Evolutionary conservation across 2,329 filamentous ascomycete genomes (phyloP), one percentile per base, ranked within the genome.

Genomic region (Anthostomella pinea): DNA sequence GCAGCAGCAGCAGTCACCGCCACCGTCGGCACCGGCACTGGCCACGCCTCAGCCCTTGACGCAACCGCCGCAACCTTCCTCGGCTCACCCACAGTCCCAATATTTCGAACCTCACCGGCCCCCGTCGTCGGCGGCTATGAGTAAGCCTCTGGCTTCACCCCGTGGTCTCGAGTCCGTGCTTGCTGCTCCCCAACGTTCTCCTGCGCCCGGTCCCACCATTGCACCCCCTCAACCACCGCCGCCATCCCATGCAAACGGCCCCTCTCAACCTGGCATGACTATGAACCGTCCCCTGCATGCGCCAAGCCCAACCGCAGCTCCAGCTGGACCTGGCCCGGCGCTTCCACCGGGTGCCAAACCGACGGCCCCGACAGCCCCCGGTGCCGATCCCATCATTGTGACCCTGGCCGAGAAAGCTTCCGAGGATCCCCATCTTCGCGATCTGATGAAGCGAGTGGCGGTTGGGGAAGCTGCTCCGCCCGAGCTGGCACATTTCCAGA

Each of bases 371-470:
- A 69, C 16, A n/a, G 39, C 48, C 5, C 37, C 52, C 18, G 54
- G 57, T 14, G 52, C 73, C n/a, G 87, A 91, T 54, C 86, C 86
- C 1, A 87, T 93, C 27, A 91, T 93, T 38, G 82, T 88, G 33
- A 80, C 85, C 46, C 67, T 93, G 17, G 87, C 87, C 0, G 83
- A 87, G 51, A 79, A 79, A 46, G 87, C 87, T 6, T 85, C 83
- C 0, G 79, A 77, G 17, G 84, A 93, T 55, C 74, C 80, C 0
- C 73, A 83, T 37, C 67, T 93, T 8, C 82, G 88, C 39, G 80
- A 84, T 22, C 68, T 93, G 0, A 93, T 93, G 87, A 87, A 87
- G 58, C 79, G 86, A 35, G 87, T 93, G 1, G 87, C 87, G 0
- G 80, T 82, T 18, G 86, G 86, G 2, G 75, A 83, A 48, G 87